Percentiles rank a stretch among this genome's conserved stretches.
These are phyloP conservation scores for Hypholoma fasciculare DNA, from an alignment of 768 basidiomycete genomes.

Conservation along the genomic window DNA sequence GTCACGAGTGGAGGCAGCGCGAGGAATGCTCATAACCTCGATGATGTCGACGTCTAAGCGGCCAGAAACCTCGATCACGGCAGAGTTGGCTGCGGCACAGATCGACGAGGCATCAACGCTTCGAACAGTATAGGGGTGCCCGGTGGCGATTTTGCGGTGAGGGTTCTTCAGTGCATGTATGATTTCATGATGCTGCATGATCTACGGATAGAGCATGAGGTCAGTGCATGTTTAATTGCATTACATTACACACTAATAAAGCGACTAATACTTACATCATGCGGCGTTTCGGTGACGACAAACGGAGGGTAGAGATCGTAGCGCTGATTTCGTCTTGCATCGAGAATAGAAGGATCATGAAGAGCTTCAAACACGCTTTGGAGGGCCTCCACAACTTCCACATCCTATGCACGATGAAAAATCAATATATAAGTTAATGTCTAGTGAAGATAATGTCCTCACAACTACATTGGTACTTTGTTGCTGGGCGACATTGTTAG, in stretches of 20 bases:
- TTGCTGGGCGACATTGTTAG: neutral
- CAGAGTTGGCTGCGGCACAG: neutral
- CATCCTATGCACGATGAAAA: constrained; percentile 8
- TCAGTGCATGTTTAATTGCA: constrained; percentile 5
- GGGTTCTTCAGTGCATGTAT: neutral
- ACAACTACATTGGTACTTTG: too few relatives aligned
- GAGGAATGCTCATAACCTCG: neutral
- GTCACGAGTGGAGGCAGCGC: neutral
- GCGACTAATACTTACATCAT: constrained; percentile 3
- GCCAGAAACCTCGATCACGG: neutral
- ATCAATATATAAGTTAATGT: neutral
- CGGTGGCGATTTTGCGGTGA: neutral
- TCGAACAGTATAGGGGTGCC: neutral
- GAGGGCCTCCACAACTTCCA: constrained; percentile 6
- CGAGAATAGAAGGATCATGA: constrained; percentile 19
- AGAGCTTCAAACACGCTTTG: constrained; percentile 14
- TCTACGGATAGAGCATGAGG: constrained; percentile 9
- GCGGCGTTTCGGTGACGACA: constrained; percentile 10
- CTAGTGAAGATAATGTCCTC: too few relatives aligned
- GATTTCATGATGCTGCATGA: neutral
- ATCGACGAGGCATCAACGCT: too few relatives aligned
- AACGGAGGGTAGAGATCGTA: constrained; percentile 6
- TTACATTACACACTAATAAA: neutral
- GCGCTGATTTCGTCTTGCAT: constrained; percentile 10
- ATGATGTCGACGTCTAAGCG: neutral